Evolutionary conservation across 1,284 basidiomycete species (phyloP).

Genomic region (Ceratobasidium sp.): DNA sequence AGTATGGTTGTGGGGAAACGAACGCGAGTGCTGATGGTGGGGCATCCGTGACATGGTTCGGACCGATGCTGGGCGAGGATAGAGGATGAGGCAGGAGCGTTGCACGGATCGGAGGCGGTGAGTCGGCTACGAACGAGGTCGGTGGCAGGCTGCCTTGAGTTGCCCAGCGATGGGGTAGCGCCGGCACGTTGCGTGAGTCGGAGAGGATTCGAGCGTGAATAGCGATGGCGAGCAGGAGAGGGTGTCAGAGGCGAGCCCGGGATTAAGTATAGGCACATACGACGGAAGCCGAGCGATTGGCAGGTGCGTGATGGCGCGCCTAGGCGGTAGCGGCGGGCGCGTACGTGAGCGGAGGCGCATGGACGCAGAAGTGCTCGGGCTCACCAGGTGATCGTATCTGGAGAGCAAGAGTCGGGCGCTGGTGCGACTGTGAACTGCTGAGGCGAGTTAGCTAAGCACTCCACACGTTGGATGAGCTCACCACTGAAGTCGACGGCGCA

Average conservation of each 20-base stretch:
- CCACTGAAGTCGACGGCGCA: background rate
- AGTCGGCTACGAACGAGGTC: slow-evolving; percentile 23
- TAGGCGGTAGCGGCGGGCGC: slow-evolving; percentile 7
- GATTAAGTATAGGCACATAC: slow-evolving; percentile 15
- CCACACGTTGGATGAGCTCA: background rate
- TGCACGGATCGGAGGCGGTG: slow-evolving; percentile 8
- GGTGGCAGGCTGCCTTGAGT: slow-evolving; percentile 27
- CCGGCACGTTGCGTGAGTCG: slow-evolving; percentile 28
- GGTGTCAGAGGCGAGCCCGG: background rate
- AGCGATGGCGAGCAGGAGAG: slow-evolving; percentile 10
- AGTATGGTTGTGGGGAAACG: slow-evolving; percentile 39
- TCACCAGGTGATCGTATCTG: background rate
- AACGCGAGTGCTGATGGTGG: slow-evolving; percentile 42
- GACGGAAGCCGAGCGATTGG: background rate
- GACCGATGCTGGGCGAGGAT: background rate
- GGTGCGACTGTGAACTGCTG: background rate
- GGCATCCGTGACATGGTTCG: slow-evolving; percentile 26
- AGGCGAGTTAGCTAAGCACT: slow-evolving; percentile 23
- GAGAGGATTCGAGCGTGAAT: slow-evolving; percentile 7
- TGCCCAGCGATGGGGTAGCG: slow-evolving; percentile 27
- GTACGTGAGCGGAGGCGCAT: background rate
- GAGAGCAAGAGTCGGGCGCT: background rate
- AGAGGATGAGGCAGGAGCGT: slow-evolving; percentile 11
- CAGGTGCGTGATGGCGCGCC: background rate
- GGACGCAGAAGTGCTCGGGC: background rate